phyloP scores from a whole-genome alignment of 164 flowering plant species.

The Magnolia changhungtana region DNA sequence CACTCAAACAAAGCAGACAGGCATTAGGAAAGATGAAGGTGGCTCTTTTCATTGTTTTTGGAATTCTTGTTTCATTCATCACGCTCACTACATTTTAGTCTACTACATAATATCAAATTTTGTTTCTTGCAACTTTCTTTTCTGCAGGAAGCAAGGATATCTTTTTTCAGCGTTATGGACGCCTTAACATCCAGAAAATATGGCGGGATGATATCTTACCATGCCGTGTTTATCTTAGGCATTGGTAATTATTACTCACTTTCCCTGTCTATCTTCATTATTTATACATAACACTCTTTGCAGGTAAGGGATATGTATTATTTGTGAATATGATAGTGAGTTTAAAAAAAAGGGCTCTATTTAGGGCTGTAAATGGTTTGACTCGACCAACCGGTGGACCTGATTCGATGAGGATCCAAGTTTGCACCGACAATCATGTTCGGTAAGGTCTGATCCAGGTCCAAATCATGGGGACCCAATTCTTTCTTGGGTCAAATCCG shows the following conservation, averaged over 20 bases:
- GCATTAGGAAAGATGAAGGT: too few relatives aligned
- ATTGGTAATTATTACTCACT: slow-evolving; percentile 49
- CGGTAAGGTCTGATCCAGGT: background rate
- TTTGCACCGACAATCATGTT: background rate
- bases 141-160: slow-evolving; percentile 69
- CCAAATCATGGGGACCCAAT: background rate
- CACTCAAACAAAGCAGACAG: too few relatives aligned
- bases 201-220: slow-evolving; percentile 93
- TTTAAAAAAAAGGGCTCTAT: too few relatives aligned
- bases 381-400: background rate
- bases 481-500: background rate
- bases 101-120: background rate
- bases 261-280: too few relatives aligned
- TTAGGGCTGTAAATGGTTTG: too few relatives aligned
- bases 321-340: too few relatives aligned
- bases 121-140: background rate
- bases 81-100: slow-evolving; percentile 2
- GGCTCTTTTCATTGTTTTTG: background rate
- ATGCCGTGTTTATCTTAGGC: slow-evolving; percentile 88
- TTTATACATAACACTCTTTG: too few relatives aligned
- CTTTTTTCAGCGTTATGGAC: slow-evolving; percentile 70
- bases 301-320: too few relatives aligned
- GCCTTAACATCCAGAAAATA: slow-evolving; percentile 60
- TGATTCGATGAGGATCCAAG: background rate
- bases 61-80: background rate